A percentile compares a stretch with the other conserved stretches of the same genome.
phyloP scores from a whole-genome alignment of 2,329 filamentous ascomycete species.

The Calonectria montana region DNA sequence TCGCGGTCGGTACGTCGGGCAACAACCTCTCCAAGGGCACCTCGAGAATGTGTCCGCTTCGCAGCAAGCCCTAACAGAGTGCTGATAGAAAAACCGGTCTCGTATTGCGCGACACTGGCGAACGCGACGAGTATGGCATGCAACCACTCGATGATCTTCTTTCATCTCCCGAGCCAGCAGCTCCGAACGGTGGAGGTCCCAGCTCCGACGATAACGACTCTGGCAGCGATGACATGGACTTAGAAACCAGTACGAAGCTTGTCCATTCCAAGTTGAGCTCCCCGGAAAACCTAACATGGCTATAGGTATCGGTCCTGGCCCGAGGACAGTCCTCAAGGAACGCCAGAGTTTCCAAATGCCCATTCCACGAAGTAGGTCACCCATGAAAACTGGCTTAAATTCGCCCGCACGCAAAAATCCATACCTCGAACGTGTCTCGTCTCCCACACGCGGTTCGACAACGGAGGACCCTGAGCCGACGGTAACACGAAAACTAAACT shows the following conservation, averaged over 20 bases:
- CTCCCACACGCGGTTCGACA: conserved; percentile 56
- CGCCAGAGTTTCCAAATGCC: conserved; percentile 62
- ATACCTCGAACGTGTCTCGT: conserved; percentile 65
- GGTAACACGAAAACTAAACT: conserved; percentile 68
- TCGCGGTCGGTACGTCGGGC: conserved; percentile 51
- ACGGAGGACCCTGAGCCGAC: conserved; percentile 49
- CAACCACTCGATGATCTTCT: conserved; percentile 89
- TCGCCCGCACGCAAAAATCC: conserved; percentile 73
- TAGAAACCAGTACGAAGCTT: conserved; percentile 57
- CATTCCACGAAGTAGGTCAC: conserved; percentile 65
- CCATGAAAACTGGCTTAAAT: conserved; percentile 70
- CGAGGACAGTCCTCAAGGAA: conserved; percentile 62
- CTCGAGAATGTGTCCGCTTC: not conserved
- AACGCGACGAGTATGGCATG: conserved; percentile 91
- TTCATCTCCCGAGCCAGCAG: conserved; percentile 76
- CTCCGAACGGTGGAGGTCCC: conserved; percentile 39
- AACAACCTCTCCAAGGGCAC: not conserved
- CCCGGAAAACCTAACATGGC: conserved; percentile 33
- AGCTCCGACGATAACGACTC: conserved; percentile 34
- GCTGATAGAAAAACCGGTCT: conserved; percentile 85
- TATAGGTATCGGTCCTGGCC: conserved; percentile 64
- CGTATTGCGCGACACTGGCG: conserved; percentile 79
- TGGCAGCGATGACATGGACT: conserved; percentile 64
- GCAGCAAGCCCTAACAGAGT: conserved; percentile 14
- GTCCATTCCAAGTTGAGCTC: not conserved